Percentiles rank a stretch among this genome's conserved stretches.
Evolutionary conservation across 1,139 yeast species (phyloP).

Genomic region (Chernovozyma aurita): DNA sequence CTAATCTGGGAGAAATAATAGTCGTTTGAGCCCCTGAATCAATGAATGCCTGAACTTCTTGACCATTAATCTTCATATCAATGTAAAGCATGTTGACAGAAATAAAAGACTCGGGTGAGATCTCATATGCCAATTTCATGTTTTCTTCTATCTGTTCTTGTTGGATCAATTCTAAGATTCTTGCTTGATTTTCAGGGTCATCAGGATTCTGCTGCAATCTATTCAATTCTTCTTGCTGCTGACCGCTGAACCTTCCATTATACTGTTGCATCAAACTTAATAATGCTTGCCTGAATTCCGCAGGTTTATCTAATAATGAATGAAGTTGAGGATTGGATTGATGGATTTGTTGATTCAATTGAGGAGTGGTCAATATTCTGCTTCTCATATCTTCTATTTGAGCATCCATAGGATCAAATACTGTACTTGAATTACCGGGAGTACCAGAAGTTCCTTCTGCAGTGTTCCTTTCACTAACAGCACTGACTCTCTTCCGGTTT

Average conservation of each 20-base stretch:
- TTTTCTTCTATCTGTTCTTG: conserved; percentile 77
- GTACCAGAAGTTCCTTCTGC: conserved; percentile 1
- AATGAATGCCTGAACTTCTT: conserved; percentile 83
- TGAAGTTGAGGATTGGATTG: conserved; percentile 40
- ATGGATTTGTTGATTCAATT: conserved; percentile 28
- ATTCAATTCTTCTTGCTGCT: conserved; percentile 44
- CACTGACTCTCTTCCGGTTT: conserved; percentile 7
- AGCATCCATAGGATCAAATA: conserved; percentile 18
- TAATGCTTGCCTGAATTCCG: conserved; percentile 46
- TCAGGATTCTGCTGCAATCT: conserved; percentile 61
- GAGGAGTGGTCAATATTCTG: conserved; percentile 39
- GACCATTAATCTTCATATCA: conserved; percentile 71
- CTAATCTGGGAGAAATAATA: conserved; percentile 71
- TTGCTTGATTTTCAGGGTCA: conserved; percentile 65
- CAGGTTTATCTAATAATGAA: conserved; percentile 47
- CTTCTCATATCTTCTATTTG: conserved; percentile 51
- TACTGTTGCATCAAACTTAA: conserved; percentile 23
- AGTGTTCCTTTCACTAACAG: background rate
- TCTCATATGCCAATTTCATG: conserved; percentile 73
- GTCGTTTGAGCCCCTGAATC: conserved; percentile 96
- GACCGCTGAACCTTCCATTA: conserved; percentile 8
- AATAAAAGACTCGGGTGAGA: conserved; percentile 86
- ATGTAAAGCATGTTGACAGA: conserved; percentile 81
- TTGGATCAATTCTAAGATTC: conserved; percentile 64
- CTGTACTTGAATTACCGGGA: background rate